phyloP scores from a whole-genome alignment of 2,329 filamentous ascomycete genomes.

The Neophaeococcomyces aloes region DNA sequence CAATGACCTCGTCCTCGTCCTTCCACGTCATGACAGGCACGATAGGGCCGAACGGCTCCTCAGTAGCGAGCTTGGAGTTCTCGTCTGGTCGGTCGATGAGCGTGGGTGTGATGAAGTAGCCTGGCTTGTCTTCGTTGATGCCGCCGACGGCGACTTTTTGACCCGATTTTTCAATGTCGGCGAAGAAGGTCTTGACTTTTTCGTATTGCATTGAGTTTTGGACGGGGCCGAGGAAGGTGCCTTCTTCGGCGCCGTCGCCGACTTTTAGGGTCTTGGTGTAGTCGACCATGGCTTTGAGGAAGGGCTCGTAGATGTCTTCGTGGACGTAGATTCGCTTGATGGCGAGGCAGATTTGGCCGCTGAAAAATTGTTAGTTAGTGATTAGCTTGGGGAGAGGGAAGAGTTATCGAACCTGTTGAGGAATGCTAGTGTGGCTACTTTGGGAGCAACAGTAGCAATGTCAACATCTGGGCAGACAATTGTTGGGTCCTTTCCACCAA shows the following conservation, averaged over 20 bases:
- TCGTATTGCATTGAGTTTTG: slow-evolving; percentile 58
- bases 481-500: slow-evolving; percentile 53
- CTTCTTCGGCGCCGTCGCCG: slow-evolving; percentile 30
- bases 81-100: slow-evolving; percentile 50
- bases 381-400: background rate
- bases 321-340: slow-evolving; percentile 51
- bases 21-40: slow-evolving; percentile 53
- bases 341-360: slow-evolving; percentile 46
- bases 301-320: slow-evolving; percentile 42
- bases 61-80: slow-evolving; percentile 44
- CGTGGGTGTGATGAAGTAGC: slow-evolving; percentile 50
- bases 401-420: slow-evolving; percentile 36
- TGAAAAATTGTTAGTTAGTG: background rate
- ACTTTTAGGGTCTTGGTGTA: slow-evolving; percentile 24
- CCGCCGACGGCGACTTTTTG: slow-evolving; percentile 46
- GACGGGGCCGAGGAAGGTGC: slow-evolving; percentile 49
- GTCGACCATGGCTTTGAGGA: slow-evolving; percentile 39
- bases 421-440: slow-evolving; percentile 43
- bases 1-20: slow-evolving; percentile 50
- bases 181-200: slow-evolving; percentile 47
- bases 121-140: slow-evolving; percentile 32
- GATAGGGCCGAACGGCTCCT: slow-evolving; percentile 56
- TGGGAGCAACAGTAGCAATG: slow-evolving; percentile 39
- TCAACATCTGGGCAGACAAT: slow-evolving; percentile 51
- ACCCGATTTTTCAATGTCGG: slow-evolving; percentile 45